Percentiles rank a stretch among this genome's conserved stretches.
Evolutionary conservation across 805 yeast species (phyloP).

Genomic region (Vanderwaltozyma verrucispora): DNA sequence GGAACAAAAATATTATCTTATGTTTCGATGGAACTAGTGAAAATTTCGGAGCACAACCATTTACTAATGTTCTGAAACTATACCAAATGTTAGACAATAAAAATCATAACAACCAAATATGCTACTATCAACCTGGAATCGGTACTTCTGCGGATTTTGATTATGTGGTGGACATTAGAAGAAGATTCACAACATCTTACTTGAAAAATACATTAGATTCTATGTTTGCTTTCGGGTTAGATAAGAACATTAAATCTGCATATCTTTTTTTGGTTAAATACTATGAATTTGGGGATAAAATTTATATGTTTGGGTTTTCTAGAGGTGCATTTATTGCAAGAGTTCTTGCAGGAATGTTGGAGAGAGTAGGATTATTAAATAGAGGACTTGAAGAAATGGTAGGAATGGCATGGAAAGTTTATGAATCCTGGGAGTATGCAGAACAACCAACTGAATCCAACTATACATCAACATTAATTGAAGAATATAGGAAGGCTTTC

Average conservation of each 20-base stretch:
- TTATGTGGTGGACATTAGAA: constrained; percentile 11
- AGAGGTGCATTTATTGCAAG: constrained; percentile 62
- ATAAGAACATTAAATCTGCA: constrained; percentile 47
- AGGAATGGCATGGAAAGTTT: constrained; percentile 52
- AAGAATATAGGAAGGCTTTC: constrained; percentile 46
- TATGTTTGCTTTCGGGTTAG: constrained; percentile 43
- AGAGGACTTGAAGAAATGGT: constrained; percentile 47
- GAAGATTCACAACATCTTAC: constrained; percentile 12
- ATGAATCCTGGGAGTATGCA: constrained; percentile 47
- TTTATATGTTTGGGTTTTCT: constrained; percentile 49
- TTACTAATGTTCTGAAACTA: constrained; percentile 43
- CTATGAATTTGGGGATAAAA: constrained; percentile 40
- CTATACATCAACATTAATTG: constrained; percentile 36
- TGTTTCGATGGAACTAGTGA: constrained; percentile 58
- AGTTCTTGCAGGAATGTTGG: constrained; percentile 55
- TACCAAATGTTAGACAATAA: constrained; percentile 42
- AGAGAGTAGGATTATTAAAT: constrained; percentile 48
- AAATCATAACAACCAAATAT: constrained; percentile 33
- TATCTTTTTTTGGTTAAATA: constrained; percentile 41
- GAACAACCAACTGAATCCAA: constrained; percentile 44
- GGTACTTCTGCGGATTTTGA: constrained; percentile 43
- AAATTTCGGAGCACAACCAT: constrained; percentile 46
- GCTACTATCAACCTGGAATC: constrained; percentile 62
- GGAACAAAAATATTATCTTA: constrained; percentile 38
- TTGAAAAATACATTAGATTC: constrained; percentile 31